phyloP scores from a whole-genome alignment of 2,329 filamentous ascomycete species.

The Aspergillus hiratsukae region DNA sequence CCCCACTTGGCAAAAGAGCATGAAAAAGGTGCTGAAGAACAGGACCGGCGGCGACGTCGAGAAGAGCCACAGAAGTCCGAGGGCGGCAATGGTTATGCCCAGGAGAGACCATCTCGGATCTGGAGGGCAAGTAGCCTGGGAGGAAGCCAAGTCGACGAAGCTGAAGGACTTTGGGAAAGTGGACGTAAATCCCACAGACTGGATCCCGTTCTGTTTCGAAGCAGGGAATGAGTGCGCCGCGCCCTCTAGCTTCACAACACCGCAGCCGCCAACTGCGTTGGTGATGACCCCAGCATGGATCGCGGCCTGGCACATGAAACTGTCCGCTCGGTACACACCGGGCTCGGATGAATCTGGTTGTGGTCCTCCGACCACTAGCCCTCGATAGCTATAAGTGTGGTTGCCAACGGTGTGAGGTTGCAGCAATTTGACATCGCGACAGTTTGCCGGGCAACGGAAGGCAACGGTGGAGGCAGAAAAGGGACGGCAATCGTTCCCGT shows the following conservation, averaged over 20 bases:
- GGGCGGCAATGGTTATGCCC: slow-evolving; percentile 74
- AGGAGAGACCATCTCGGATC: slow-evolving; percentile 84
- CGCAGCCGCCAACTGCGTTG: slow-evolving; percentile 70
- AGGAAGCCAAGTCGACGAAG: slow-evolving; percentile 60
- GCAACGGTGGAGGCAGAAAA: slow-evolving; percentile 50
- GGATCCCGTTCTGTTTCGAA: slow-evolving; percentile 67
- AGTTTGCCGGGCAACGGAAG: slow-evolving; percentile 56
- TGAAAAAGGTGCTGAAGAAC: slow-evolving; percentile 77
- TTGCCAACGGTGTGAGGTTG: slow-evolving; percentile 51
- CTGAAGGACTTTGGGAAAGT: slow-evolving; percentile 85
- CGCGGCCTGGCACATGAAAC: slow-evolving; percentile 78
- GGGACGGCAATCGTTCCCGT: slow-evolving; percentile 53
- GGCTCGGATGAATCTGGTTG: slow-evolving; percentile 30
- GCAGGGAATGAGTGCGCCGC: slow-evolving; percentile 59
- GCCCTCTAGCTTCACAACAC: slow-evolving; percentile 71
- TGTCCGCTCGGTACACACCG: slow-evolving; percentile 79
- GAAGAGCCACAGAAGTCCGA: slow-evolving; percentile 72
- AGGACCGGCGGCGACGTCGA: slow-evolving; percentile 74
- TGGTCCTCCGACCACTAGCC: slow-evolving; percentile 50
- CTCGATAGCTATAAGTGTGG: slow-evolving; percentile 48
- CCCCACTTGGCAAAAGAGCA: slow-evolving; percentile 84
- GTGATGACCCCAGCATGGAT: slow-evolving; percentile 78
- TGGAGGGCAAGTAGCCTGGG: slow-evolving; percentile 58
- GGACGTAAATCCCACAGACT: slow-evolving; percentile 73
- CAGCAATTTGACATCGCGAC: slow-evolving; percentile 43